These are phyloP conservation scores for Tolypocladium tundrense DNA, from an alignment of 2,329 filamentous ascomycete genomes.

Conservation along the genomic window DNA sequence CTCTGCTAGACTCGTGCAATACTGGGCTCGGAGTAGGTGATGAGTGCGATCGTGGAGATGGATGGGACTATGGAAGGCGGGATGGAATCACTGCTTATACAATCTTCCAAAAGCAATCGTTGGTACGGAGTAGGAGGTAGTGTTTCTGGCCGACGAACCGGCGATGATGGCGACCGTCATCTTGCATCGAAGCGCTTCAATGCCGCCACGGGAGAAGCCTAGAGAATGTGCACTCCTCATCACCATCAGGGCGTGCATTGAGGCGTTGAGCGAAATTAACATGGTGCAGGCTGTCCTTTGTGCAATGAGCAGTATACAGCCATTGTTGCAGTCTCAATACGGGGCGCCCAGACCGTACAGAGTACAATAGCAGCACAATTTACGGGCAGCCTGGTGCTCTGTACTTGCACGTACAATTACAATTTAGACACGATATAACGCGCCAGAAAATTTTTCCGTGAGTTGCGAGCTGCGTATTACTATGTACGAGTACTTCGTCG, in stretches of 20 bases:
- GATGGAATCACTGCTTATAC: not conserved
- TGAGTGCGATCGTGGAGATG: not conserved
- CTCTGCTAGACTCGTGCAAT: not conserved
- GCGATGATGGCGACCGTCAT: not conserved
- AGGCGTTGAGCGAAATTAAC: not conserved
- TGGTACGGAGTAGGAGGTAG: not conserved
- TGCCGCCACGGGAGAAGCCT: not conserved
- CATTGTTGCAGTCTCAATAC: not conserved
- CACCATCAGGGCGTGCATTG: not conserved
- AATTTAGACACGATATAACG: not conserved
- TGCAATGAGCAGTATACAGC: not conserved
- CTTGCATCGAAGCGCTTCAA: not conserved
- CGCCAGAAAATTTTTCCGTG: not conserved
- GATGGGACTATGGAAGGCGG: not conserved
- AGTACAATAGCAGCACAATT: not conserved
- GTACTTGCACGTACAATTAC: not conserved
- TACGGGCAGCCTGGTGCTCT: not conserved
- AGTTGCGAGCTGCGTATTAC: not conserved
- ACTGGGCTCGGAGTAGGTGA: not conserved
- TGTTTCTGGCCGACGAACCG: not conserved
- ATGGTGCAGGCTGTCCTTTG: not conserved
- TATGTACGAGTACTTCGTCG: not conserved
- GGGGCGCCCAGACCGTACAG: not conserved
- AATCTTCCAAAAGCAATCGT: not conserved
- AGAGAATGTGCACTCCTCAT: not conserved